phyloP scores from a whole-genome alignment of 495 filamentous ascomycete species.

The Delitschia confertaspora region DNA sequence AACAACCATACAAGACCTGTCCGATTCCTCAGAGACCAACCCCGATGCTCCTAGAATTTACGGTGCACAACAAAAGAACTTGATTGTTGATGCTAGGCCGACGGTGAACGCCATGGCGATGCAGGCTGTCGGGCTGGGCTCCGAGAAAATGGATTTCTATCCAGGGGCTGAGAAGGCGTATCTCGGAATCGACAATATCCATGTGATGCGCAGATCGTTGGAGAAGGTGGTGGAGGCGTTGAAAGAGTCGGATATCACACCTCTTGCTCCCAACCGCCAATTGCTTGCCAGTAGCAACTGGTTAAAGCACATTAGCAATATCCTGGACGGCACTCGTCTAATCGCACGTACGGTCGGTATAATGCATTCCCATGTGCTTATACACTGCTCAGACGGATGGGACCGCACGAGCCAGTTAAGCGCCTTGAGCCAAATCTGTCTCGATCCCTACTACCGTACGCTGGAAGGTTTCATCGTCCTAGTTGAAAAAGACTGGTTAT shows the following conservation, averaged over 20 bases:
- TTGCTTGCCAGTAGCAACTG: conserved; percentile 75
- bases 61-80: conserved; percentile 85
- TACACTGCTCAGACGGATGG: conserved; percentile 98
- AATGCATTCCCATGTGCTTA: conserved; percentile 86
- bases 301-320: conserved; percentile 79
- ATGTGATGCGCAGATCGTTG: conserved; percentile 92
- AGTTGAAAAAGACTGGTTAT: conserved; percentile 96
- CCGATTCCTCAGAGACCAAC: conserved; percentile 42
- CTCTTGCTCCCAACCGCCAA: conserved; percentile 75
- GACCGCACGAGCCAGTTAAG: conserved; percentile 94
- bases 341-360: conserved; percentile 86
- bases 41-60: conserved; percentile 52
- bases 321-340: conserved; percentile 74
- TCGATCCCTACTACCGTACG: conserved; percentile 94
- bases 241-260: conserved; percentile 85
- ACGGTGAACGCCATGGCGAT: conserved; percentile 94
- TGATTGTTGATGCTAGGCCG: conserved; percentile 94
- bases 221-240: conserved; percentile 81
- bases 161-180: conserved; percentile 84
- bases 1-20: conserved; percentile 55
- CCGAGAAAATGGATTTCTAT: conserved; percentile 98
- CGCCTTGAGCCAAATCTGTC: conserved; percentile 83
- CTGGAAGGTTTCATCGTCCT: conserved; percentile 92
- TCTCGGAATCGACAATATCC: conserved; percentile 97
- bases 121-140: conserved; percentile 88